Percentiles rank a stretch among this genome's conserved stretches.
Evolutionary conservation across 441 rosid genomes (phyloP).

Genomic region (Gossypium trilobum): DNA sequence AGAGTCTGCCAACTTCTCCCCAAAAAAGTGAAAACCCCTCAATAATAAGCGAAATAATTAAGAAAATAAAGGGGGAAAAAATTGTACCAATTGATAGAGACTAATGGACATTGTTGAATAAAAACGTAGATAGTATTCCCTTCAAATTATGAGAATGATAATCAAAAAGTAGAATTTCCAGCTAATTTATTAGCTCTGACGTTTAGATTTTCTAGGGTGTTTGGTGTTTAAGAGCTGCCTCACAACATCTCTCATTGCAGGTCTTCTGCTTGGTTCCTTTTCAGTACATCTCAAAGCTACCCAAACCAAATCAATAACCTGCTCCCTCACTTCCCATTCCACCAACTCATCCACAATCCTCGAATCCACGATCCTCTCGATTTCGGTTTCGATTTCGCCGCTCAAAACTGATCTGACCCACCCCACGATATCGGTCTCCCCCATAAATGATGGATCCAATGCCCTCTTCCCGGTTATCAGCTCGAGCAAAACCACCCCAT

Average conservation of each 20-base stretch:
- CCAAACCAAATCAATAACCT: slow-evolving; percentile 31
- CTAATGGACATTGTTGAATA: not conserved
- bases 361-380: slow-evolving; percentile 36
- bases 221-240: slow-evolving; percentile 34
- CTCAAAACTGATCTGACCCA: slow-evolving; percentile 41
- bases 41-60: not conserved
- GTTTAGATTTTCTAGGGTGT: not conserved
- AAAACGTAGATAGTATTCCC: not conserved
- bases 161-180: not conserved
- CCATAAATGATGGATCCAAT: slow-evolving; percentile 39
- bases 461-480: slow-evolving; percentile 56
- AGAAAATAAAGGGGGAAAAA: not conserved
- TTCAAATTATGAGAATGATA: not conserved
- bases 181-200: not conserved
- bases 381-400: not conserved
- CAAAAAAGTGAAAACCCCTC: not conserved
- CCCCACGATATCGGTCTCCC: slow-evolving; percentile 35
- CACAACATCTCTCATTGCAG: slow-evolving; percentile 66
- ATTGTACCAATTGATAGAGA: not conserved
- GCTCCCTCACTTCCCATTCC: slow-evolving; percentile 37
- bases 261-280: slow-evolving; percentile 46
- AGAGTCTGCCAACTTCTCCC: not conserved
- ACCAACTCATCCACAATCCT: slow-evolving; percentile 36
- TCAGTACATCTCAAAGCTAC: slow-evolving; percentile 51
- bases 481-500: slow-evolving; percentile 66